Evolutionary conservation across 495 filamentous ascomycete species (phyloP).

Genomic region (Bryoglossum gracile): DNA sequence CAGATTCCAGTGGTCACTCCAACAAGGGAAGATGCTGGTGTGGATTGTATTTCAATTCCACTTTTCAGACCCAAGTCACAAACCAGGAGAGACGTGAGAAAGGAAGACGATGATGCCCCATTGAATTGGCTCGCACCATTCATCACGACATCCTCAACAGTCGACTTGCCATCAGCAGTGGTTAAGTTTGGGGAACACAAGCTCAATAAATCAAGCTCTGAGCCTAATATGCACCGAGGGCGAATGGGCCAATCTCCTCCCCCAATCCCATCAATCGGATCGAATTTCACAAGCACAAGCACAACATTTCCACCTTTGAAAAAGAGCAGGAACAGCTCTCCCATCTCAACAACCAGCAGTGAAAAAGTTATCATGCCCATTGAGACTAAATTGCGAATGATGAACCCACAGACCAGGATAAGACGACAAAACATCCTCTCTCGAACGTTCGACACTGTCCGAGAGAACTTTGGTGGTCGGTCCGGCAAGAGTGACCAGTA

Average conservation of each 20-base stretch:
- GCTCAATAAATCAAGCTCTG: not conserved
- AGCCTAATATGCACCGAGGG: not conserved
- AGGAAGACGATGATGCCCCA: not conserved
- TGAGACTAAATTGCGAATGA: not conserved
- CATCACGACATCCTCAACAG: slow-evolving; percentile 1
- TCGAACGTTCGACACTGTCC: not conserved
- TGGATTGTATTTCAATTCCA: not conserved
- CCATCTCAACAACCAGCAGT: not conserved
- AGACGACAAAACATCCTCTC: not conserved
- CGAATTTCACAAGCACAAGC: not conserved
- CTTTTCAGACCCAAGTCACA: not conserved
- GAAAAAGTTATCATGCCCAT: not conserved
- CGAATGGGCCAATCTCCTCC: not conserved
- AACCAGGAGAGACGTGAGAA: not conserved
- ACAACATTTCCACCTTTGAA: no score
- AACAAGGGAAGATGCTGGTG: not conserved
- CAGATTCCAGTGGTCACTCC: slow-evolving; percentile 9
- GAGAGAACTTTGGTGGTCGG: not conserved
- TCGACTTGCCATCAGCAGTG: not conserved
- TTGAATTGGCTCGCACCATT: slow-evolving; percentile 6
- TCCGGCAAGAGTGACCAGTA: no score
- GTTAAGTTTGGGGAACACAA: not conserved
- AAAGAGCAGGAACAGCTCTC: no score
- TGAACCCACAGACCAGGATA: not conserved
- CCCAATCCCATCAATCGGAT: not conserved